Evolutionary conservation across 2,329 filamentous ascomycete species (phyloP).

Genomic region (Beauveria medogensis): DNA sequence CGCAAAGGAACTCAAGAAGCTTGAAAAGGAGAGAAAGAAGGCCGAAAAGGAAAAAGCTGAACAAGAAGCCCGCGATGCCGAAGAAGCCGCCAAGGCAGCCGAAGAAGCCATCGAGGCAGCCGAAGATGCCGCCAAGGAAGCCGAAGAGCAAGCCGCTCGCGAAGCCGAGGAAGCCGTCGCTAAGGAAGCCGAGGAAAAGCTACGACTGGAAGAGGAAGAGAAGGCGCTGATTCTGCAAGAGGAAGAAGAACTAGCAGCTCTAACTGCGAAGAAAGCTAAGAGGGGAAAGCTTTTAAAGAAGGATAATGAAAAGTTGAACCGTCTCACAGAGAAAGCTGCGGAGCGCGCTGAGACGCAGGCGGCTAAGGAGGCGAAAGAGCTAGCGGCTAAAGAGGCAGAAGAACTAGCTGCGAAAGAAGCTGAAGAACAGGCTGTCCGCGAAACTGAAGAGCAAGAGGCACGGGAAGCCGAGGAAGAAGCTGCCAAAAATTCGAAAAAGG

Average conservation of each 20-base stretch:
- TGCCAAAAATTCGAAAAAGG: conserved; percentile 24
- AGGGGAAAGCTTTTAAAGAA: conserved; percentile 33
- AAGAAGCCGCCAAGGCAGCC: conserved; percentile 25
- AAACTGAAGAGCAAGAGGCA: conserved; percentile 22
- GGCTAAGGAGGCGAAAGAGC: conserved; percentile 18
- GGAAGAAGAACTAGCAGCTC: conserved; percentile 30
- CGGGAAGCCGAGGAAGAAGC: conserved; percentile 24
- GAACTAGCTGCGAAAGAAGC: conserved; percentile 19
- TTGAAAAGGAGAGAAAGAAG: conserved; percentile 40
- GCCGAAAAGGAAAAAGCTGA: conserved; percentile 26
- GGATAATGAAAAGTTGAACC: conserved; percentile 22
- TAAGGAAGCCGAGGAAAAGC: conserved; percentile 22
- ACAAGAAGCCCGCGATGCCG: conserved; percentile 19
- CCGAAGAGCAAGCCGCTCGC: conserved; percentile 19
- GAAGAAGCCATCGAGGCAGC: conserved; percentile 26
- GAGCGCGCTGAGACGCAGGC: conserved; percentile 17
- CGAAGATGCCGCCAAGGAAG: conserved; percentile 23
- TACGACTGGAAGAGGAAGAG: conserved; percentile 19
- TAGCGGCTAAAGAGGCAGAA: conserved; percentile 17
- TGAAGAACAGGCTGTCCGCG: conserved; percentile 19
- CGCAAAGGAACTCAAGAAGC: conserved; percentile 43
- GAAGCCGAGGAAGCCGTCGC: conserved; percentile 23
- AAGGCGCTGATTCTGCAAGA: conserved; percentile 19
- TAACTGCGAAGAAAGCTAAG: conserved; percentile 41
- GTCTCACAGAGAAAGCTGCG: conserved; percentile 15